Conservation (phyloP, 164 flowering plant genomes). For the Stephania cephalantha region DNA sequence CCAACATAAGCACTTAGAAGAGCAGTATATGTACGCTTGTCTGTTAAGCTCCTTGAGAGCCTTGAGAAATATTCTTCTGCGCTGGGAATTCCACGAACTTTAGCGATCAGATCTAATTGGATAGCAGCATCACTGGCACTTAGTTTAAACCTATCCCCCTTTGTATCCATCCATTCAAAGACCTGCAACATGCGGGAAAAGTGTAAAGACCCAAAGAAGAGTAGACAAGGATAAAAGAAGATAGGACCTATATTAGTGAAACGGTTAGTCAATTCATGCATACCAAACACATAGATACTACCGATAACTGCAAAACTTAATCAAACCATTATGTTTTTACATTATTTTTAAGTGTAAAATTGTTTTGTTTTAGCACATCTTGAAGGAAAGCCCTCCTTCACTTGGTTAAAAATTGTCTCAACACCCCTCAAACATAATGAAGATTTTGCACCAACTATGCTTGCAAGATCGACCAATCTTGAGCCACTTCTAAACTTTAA, state of each 20-base stretch:
- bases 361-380: too few relatives aligned
- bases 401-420: too few relatives aligned
- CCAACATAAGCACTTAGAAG: conserved; percentile 67
- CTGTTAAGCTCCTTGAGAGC: conserved; percentile 48
- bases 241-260: background rate
- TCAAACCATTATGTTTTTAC: too few relatives aligned
- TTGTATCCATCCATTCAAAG: conserved; percentile 78
- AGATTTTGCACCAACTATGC: too few relatives aligned
- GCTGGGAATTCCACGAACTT: conserved; percentile 58
- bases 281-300: too few relatives aligned
- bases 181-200: conserved; percentile 38
- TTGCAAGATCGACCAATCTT: too few relatives aligned
- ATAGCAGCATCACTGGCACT: conserved; percentile 78
- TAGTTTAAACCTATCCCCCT: conserved; percentile 50
- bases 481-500: too few relatives aligned
- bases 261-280: too few relatives aligned
- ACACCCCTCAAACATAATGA: too few relatives aligned
- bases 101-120: conserved; percentile 71
- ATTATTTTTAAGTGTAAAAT: too few relatives aligned
- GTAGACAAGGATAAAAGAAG: background rate
- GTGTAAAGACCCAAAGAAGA: background rate
- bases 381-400: too few relatives aligned
- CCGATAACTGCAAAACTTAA: too few relatives aligned
- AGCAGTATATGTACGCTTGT: conserved; percentile 64
- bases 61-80: conserved; percentile 64